Evolutionary conservation across 1,284 basidiomycete species (phyloP).

Genomic region (Cryptococcus floricola): DNA sequence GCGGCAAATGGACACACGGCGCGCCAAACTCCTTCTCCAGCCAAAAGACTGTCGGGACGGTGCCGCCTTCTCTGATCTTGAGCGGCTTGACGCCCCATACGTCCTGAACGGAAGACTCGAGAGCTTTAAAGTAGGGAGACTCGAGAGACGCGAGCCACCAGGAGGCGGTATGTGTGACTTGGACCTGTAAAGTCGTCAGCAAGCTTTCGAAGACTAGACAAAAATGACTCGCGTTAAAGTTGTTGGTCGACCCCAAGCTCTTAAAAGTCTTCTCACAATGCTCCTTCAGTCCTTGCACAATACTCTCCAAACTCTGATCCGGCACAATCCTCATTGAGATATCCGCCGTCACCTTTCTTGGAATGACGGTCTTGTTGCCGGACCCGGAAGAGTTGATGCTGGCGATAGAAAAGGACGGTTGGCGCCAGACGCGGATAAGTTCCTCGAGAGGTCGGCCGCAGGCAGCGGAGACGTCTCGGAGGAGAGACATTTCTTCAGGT

Average conservation of each 20-base stretch:
- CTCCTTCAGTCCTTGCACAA: slow-evolving; percentile 60
- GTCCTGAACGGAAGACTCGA: slow-evolving; percentile 73
- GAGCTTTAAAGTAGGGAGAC: slow-evolving; percentile 73
- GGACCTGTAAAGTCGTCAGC: slow-evolving; percentile 54
- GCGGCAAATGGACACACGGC: slow-evolving; percentile 47
- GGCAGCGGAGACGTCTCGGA: slow-evolving; percentile 60
- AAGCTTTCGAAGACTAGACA: not conserved
- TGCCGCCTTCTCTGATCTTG: slow-evolving; percentile 87
- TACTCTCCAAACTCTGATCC: slow-evolving; percentile 68
- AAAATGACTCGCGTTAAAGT: slow-evolving; percentile 56
- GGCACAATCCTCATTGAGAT: slow-evolving; percentile 89
- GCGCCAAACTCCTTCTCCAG: slow-evolving; percentile 79
- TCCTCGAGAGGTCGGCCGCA: slow-evolving; percentile 64
- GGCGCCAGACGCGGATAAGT: slow-evolving; percentile 69
- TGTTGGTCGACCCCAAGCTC: slow-evolving; percentile 64
- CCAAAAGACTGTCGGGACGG: slow-evolving; percentile 82
- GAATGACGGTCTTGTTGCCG: slow-evolving; percentile 70
- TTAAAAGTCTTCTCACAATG: slow-evolving; percentile 64
- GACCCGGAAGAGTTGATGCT: slow-evolving; percentile 38
- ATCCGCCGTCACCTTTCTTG: slow-evolving; percentile 70
- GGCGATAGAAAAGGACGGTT: slow-evolving; percentile 45
- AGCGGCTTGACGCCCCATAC: slow-evolving; percentile 83
- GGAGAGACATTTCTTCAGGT: slow-evolving; percentile 63
- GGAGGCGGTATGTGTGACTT: slow-evolving; percentile 77
- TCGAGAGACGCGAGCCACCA: slow-evolving; percentile 93